Evolutionary conservation across 805 yeast species (phyloP), one percentile per base, ranked within the genome.

Genomic region (Zygosaccharomyces rouxii): DNA sequence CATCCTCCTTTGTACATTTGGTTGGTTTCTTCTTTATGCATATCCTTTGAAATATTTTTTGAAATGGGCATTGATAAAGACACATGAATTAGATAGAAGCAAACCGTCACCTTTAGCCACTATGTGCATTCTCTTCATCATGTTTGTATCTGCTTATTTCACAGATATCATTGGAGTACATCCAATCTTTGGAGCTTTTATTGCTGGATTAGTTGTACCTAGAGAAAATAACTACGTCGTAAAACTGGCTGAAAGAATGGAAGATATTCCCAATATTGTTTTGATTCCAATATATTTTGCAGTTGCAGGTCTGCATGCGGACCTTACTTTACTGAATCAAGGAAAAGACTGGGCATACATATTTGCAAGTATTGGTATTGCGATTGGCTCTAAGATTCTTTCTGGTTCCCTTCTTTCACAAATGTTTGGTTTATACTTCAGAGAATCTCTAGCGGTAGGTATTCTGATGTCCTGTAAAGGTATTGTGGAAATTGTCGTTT

Each of bases 401-500:
- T 89, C 94, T 11, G 94, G 94, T 2, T 67, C 79, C 28, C 52
- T 81, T 10, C 83, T 84, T 33, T 83, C 90, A 2, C 80, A 75
- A 54, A 50, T 79, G 35, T 76, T 75, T 62, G 86, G 85, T 1
- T 67, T 86, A 42, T 73, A 73, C 42, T 82, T 86, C 85, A 76
- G 90, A 62, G 94, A 86, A 63, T 78, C 89, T 2, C 63, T 81
- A 30, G 74, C 90, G 2, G 92, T 85, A 33, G 95, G 95, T 46
- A 77, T 84, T 21, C 71, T 86, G 56, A 86, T 86, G 94, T 84
- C 92, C 5, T 86, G 95, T 74, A 86, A 86, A 66, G 95, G 95
- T 66, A 84, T 86, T 54, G 94, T 86, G 21, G 95, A 86, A 66
- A 83, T 86, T 62, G 90, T 86, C 37, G 94, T 86, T 18, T 71